These are phyloP conservation scores for Cutaneotrichosporon dermatis DNA, from an alignment of 1,284 basidiomycete species.

Conservation along the genomic window DNA sequence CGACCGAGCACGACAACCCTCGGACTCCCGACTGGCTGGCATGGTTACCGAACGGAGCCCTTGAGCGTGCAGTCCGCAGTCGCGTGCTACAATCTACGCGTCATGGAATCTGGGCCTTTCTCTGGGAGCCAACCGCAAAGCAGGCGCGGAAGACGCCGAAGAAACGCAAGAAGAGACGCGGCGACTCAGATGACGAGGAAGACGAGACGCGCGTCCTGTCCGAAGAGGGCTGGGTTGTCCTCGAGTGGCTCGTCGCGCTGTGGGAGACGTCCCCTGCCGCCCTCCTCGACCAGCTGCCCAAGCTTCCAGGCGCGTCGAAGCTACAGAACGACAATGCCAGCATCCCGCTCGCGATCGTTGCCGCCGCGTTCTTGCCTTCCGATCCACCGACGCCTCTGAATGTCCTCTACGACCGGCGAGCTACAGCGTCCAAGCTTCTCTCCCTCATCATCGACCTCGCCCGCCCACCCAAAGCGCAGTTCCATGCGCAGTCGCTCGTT, in stretches of 20 bases:
- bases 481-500: slow-evolving; percentile 24
- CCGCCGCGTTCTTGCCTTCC: neutral
- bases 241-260: slow-evolving; percentile 29
- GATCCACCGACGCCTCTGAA: neutral
- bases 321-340: slow-evolving; percentile 25
- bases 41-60: slow-evolving; percentile 2
- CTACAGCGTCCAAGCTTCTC: slow-evolving; percentile 10
- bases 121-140: slow-evolving; percentile 20
- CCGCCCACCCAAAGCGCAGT: slow-evolving; percentile 3
- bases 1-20: neutral
- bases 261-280: slow-evolving; percentile 23
- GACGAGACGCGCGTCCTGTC: neutral
- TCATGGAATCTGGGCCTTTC: slow-evolving; percentile 28
- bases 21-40: slow-evolving; percentile 5
- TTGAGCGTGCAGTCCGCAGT: slow-evolving; percentile 14
- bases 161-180: neutral
- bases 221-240: slow-evolving; percentile 27
- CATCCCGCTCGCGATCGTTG: slow-evolving; percentile 18
- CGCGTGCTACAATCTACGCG: slow-evolving; percentile 14
- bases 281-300: slow-evolving; percentile 29
- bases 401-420: slow-evolving; percentile 1
- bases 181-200: neutral
- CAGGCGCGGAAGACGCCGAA: neutral
- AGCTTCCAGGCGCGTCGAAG: slow-evolving; percentile 8
- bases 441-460: slow-evolving; percentile 21